Percentiles rank a stretch among this genome's conserved stretches.
Conservation (phyloP, 148 eudicot species). For the Suaeda aralocaspica region DNA sequence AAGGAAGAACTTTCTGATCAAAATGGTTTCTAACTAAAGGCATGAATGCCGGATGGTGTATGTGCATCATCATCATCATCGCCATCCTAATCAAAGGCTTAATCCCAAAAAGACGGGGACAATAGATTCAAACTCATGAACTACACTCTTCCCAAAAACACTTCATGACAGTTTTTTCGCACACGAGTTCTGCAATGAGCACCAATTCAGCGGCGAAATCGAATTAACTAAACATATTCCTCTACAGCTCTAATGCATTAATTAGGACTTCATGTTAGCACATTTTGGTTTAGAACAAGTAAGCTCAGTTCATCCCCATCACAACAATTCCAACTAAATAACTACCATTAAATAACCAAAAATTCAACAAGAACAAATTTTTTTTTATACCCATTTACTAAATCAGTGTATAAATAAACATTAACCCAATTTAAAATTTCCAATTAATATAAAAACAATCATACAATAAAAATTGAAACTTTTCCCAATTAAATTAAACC, state of each 20-base stretch:
- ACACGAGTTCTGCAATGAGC: neutral
- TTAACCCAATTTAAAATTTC: neutral
- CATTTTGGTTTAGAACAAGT: neutral
- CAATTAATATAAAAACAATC: constrained; percentile 2
- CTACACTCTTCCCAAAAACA: neutral
- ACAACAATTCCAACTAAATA: neutral
- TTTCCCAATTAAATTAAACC: too few species aligned
- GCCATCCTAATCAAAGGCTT: too few species aligned
- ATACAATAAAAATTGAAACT: too few species aligned
- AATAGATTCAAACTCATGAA: neutral
- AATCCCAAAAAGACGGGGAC: too few species aligned
- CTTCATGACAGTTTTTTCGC: neutral
- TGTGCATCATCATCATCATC: too few species aligned
- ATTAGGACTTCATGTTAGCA: neutral
- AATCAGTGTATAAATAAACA: neutral
- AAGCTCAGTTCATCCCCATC: neutral
- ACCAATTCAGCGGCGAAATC: neutral
- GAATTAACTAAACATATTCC: too few species aligned
- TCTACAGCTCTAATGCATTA: too few species aligned
- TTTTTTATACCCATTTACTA: neutral
- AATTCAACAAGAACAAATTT: neutral
- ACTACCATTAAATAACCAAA: neutral
- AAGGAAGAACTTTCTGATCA: too few species aligned
- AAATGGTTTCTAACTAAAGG: too few species aligned
- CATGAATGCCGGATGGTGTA: too few species aligned